These are phyloP conservation scores for Fusarium sp. DNA, from an alignment of 2,329 filamentous ascomycete genomes.

Conservation along the genomic window DNA sequence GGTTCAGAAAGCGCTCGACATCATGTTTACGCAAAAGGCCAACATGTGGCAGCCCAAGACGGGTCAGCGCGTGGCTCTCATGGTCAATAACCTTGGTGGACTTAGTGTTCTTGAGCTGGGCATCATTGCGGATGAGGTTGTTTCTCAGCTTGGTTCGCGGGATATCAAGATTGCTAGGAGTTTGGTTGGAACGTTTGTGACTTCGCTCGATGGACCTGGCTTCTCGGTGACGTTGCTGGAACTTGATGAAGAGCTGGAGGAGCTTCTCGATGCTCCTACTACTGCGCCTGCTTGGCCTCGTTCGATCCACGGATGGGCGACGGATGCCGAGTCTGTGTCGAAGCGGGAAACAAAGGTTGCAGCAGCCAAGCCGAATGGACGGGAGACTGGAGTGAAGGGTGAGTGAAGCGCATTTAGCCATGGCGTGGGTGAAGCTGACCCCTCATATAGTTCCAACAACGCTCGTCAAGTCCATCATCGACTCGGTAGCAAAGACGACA, in stretches of 20 bases:
- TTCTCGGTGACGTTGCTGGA: slow-evolving; percentile 39
- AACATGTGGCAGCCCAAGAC: slow-evolving; percentile 38
- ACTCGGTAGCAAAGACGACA: slow-evolving; percentile 33
- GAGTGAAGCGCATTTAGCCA: not conserved
- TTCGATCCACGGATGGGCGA: slow-evolving; percentile 37
- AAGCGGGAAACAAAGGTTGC: slow-evolving; percentile 18
- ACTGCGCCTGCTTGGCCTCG: slow-evolving; percentile 41
- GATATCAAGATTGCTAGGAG: slow-evolving; percentile 29
- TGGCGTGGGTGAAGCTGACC: not conserved
- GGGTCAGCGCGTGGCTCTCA: slow-evolving; percentile 32
- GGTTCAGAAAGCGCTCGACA: slow-evolving; percentile 32
- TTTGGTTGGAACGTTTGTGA: slow-evolving; percentile 40
- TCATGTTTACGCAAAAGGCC: slow-evolving; percentile 38
- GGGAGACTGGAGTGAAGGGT: slow-evolving; percentile 39
- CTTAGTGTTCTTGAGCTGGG: slow-evolving; percentile 40
- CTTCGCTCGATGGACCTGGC: slow-evolving; percentile 40
- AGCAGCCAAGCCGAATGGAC: slow-evolving; percentile 7
- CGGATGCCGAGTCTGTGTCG: slow-evolving; percentile 24
- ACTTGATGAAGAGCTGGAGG: slow-evolving; percentile 36
- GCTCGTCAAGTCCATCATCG: slow-evolving; percentile 34
- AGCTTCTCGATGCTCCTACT: slow-evolving; percentile 36
- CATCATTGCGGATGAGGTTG: slow-evolving; percentile 41
- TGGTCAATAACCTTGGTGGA: slow-evolving; percentile 43
- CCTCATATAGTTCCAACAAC: slow-evolving; percentile 25
- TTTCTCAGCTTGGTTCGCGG: slow-evolving; percentile 21